Evolutionary conservation across 495 filamentous ascomycete species (phyloP).

Genomic region (Opeltia flavorubescens): DNA sequence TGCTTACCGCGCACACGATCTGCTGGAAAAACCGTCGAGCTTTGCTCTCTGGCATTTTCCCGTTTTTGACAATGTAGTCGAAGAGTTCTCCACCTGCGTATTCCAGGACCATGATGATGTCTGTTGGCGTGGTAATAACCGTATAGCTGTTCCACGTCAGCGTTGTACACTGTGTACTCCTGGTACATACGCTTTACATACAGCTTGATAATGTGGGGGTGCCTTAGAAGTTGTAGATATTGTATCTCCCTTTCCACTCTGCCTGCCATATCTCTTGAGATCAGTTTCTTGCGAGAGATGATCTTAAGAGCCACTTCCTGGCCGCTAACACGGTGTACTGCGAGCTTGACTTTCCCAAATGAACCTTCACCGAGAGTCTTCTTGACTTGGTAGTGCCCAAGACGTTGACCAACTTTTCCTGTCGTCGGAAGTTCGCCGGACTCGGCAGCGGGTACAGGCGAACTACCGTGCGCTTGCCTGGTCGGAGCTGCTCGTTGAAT

Average conservation of each 20-base stretch:
- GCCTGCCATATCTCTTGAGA: constrained; percentile 92
- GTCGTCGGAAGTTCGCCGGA: constrained; percentile 16
- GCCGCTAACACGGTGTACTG: constrained; percentile 74
- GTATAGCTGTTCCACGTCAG: constrained; percentile 67
- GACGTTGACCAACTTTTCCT: constrained; percentile 50
- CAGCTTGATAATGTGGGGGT: constrained; percentile 99
- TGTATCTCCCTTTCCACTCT: constrained; percentile 95
- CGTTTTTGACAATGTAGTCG: constrained; percentile 88
- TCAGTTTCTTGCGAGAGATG: constrained; percentile 85
- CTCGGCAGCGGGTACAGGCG: constrained; percentile 10
- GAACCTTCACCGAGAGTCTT: constrained; percentile 90
- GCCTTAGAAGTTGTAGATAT: constrained; percentile 85
- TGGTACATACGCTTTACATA: constrained; percentile 28
- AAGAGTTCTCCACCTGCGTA: constrained; percentile 94
- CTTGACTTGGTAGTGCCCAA: constrained; percentile 81
- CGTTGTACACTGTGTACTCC: no score
- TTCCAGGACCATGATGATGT: constrained; percentile 98
- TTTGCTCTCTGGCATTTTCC: constrained; percentile 75
- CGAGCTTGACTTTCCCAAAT: constrained; percentile 97
- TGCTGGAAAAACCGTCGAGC: constrained; percentile 97
- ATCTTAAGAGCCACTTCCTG: constrained; percentile 96
- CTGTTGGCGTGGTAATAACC: constrained; percentile 80
- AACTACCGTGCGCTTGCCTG: constrained; percentile 1
- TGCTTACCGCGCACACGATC: constrained; percentile 97
- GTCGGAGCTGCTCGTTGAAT: constrained; percentile 23